phyloP scores from a whole-genome alignment of 2,329 filamentous ascomycete genomes.

The Teratosphaeriaceae sp. region DNA sequence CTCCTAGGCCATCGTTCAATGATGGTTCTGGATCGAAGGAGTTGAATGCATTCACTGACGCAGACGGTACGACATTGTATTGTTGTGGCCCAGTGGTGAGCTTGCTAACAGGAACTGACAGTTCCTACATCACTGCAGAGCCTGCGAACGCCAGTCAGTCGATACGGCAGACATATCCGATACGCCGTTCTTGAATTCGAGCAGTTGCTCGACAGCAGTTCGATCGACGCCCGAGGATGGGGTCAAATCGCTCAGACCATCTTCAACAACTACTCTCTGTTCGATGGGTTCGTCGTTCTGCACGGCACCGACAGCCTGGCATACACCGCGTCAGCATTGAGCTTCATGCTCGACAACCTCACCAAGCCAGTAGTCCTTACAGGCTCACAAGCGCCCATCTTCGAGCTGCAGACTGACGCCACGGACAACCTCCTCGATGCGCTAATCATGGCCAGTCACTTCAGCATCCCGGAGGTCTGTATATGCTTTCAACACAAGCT shows the following conservation, averaged over 20 bases:
- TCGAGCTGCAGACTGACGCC: constrained; percentile 83
- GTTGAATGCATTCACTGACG: constrained; percentile 8
- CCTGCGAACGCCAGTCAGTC: constrained; percentile 71
- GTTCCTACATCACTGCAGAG: constrained; percentile 48
- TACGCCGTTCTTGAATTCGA: constrained; percentile 82
- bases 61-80: constrained; percentile 1
- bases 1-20: constrained; percentile 78
- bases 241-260: constrained; percentile 75
- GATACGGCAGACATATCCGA: constrained; percentile 72
- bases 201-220: constrained; percentile 80
- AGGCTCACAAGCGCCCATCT: constrained; percentile 65
- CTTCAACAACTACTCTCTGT: constrained; percentile 76
- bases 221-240: constrained; percentile 82
- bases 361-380: constrained; percentile 89
- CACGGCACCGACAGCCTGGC: constrained; percentile 60
- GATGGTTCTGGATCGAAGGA: constrained; percentile 49
- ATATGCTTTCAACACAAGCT: constrained; percentile 91
- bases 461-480: constrained; percentile 87
- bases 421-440: constrained; percentile 85
- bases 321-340: constrained; percentile 83
- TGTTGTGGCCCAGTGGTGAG: background rate
- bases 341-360: constrained; percentile 77
- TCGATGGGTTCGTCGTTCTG: constrained; percentile 61
- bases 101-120: constrained; percentile 3
- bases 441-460: constrained; percentile 83